Base-by-base conservation (phyloP, 257 asterid genomes). In the Ocimum tenuiflorum region DNA sequence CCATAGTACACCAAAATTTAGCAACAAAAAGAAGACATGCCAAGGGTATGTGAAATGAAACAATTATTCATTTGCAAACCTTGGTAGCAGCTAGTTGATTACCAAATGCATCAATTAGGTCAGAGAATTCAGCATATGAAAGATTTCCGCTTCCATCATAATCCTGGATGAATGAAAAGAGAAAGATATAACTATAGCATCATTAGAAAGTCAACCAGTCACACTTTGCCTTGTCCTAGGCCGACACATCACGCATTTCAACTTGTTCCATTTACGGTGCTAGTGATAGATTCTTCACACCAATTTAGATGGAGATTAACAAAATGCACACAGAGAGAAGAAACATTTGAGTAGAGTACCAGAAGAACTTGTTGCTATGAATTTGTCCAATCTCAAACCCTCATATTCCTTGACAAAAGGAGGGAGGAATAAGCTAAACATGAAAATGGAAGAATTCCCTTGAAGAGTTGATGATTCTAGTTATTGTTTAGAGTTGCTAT, bases 21-120 rank as follows among this genome's bases (percentile, higher is more conserved):
- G 65, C 33, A 58, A 53, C 66, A 53, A 36, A 59, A 10, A 23
- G 43, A 13, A 22, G 13, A n/a, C n/a, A n/a, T 15, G 52, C 65
- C 14, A 29, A 19, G 8, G 17, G 55, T 23, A 31, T 23, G n/a
- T 39, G 46, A 58, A 36, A 69, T 63, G 35, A 59, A 70, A 60
- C 31, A 53, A 14, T 39, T 46, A 49, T 67, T 63, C 24, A 45
- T 60, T 38, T 43, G 71, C 77, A 67, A 60, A 94, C 99, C 99
- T 88, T 94, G 71, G 70, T 79, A 64, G 86, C 90, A 50, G 99
- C 99, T 70, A 83, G 74, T 75, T 84, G 87, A 83, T 94, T 94
- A 57, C 99, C 99, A 78, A 94, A 90, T 60, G 99, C 97, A 77
- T 86, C 83, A 69, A 90, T 82, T 75, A 94, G 61, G 74, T 81